Percentiles rank a stretch among this genome's conserved stretches.
These are phyloP conservation scores for Rhizopogon rudus DNA, from an alignment of 768 basidiomycete species.

Conservation along the genomic window DNA sequence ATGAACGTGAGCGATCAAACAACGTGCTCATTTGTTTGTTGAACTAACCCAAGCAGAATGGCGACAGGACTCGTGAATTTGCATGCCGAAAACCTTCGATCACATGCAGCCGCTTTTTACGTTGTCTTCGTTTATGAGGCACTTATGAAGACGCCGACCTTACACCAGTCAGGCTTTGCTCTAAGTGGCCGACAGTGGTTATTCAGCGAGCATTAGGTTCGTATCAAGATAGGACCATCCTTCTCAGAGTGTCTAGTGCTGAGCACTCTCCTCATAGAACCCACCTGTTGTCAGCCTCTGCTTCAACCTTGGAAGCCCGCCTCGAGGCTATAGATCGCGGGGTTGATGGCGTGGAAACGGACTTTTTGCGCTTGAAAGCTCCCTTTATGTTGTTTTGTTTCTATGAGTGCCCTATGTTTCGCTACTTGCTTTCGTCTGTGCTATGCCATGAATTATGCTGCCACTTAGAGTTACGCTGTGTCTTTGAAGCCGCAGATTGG, in stretches of 20 bases:
- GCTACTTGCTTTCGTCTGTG: neutral
- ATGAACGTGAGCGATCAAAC: neutral
- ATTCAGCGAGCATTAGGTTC: neutral
- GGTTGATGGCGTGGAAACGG: neutral
- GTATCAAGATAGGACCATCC: neutral
- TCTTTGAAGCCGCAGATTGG: too few relatives aligned
- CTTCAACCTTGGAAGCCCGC: neutral
- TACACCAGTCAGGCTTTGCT: neutral
- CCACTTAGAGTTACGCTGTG: too few relatives aligned
- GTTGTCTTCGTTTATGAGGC: conserved; percentile 1
- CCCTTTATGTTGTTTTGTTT: neutral
- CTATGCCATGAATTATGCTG: neutral
- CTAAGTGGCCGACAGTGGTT: neutral
- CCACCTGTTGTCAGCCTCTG: neutral
- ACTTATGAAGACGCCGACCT: neutral
- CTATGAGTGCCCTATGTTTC: neutral
- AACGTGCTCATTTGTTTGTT: neutral
- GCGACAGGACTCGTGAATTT: neutral
- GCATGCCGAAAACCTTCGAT: neutral
- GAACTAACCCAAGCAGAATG: neutral
- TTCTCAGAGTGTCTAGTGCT: neutral
- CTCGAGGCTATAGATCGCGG: too few relatives aligned
- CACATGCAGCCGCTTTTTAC: neutral
- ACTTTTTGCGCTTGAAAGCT: neutral
- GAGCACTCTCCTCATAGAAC: neutral